Base-by-base conservation (phyloP, 306 rosid genomes). In the Cicer yamashitae region DNA sequence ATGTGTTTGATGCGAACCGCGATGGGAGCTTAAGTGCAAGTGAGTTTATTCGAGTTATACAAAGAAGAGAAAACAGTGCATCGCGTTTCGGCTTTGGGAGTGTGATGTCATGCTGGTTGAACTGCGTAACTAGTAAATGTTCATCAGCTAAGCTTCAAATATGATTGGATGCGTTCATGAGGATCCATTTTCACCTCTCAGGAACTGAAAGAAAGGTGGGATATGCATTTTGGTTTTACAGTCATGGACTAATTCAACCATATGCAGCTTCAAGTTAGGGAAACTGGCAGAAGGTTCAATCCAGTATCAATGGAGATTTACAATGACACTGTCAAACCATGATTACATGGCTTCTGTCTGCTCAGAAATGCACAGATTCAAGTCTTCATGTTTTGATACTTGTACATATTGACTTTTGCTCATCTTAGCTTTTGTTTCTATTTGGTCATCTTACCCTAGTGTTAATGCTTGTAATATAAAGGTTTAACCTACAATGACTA, bases 11-110 rank as follows among this genome's bases (percentile, higher is more conserved):
- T 70, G 85, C 86, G 54, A 88, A 89, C 67, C 54, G 86, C 0
- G 96, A 93, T 44, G 91, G 92, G 34, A 78, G 59, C 81, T 75
- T 89, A 67, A 88, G 96, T 70, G 78, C 84, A 56, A 71, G 65
- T 12, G 97, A 93, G 83, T 91, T 89, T 66, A 73, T 91, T 5
- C 87, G 87, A 77, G 96, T 80, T 71, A 5, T 85, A 46, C 89
- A 87, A 37, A 86, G 83, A 67, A 79, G 91, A 70, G 96, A 87
- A 75, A 50, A 40, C 45, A 67, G 9, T 50, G 25, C 71, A 34
- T 41, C 78, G 10, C 70, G 70, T 22, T 25, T 30, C 1, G 91
- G 93, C 43, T 59, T 61, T 9, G 64, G 74, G 59, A 73, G 92
- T 79, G 59, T 85, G 56, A 10, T 89, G 44, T 77, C 91, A 65